Conservation (phyloP, 805 yeast species). For the Saccharomycopsis javanensis region DNA sequence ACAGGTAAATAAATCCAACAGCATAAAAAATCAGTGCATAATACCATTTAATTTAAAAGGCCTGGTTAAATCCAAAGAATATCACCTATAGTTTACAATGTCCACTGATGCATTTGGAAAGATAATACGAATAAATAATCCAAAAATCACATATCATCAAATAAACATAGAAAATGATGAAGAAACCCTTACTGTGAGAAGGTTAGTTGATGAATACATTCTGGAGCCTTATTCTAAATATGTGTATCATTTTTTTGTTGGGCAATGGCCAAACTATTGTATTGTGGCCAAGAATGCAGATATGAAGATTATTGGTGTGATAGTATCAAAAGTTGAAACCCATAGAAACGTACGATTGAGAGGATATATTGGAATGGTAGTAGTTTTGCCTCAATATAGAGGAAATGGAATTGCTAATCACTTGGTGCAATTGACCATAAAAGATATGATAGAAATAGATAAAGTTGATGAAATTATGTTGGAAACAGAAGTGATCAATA, state of each 20-base stretch:
- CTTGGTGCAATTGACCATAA: conserved; percentile 53
- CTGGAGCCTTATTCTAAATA: conserved; percentile 93
- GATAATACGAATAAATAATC: background rate
- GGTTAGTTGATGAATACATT: conserved; percentile 59
- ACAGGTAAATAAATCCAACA: background rate
- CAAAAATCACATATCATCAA: conserved; percentile 21
- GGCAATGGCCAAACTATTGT: conserved; percentile 85
- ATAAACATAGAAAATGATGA: conserved; percentile 23
- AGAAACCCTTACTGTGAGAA: conserved; percentile 42
- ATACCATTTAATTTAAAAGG: too few relatives aligned
- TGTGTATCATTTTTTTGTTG: conserved; percentile 83
- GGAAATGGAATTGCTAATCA: conserved; percentile 76
- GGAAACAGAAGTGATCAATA: conserved; percentile 83
- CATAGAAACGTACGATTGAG: conserved; percentile 67
- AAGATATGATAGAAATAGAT: conserved; percentile 45
- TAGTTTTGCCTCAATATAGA: conserved; percentile 61
- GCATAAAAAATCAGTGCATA: too few relatives aligned
- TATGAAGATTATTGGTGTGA: conserved; percentile 57
- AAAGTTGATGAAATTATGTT: conserved; percentile 84
- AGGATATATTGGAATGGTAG: conserved; percentile 96
- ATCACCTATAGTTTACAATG: background rate
- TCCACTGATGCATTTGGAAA: background rate
- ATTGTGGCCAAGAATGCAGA: conserved; percentile 42
- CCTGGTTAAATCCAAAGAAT: too few relatives aligned
- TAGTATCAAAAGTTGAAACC: conserved; percentile 70